Conservation (phyloP, 371 early-diverging fungal genomes). For the Mucor velutinosus region DNA sequence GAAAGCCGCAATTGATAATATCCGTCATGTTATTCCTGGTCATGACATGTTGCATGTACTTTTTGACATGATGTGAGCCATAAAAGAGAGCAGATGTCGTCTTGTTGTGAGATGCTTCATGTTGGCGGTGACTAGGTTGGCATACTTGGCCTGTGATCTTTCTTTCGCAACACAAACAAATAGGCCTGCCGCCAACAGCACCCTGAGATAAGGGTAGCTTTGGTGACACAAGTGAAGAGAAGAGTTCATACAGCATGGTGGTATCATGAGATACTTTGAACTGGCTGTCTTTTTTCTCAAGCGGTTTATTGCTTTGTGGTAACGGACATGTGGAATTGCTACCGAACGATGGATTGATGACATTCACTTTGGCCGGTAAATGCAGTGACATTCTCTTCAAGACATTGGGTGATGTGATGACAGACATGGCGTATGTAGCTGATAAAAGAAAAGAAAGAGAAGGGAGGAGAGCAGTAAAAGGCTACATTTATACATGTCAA, state of each 20-base stretch:
- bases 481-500: not conserved
- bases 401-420: not conserved
- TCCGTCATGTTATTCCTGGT: not conserved
- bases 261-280: slow-evolving; percentile 7
- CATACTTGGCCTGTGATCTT: not conserved
- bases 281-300: not conserved
- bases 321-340: not conserved
- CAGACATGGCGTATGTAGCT: not conserved
- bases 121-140: not conserved
- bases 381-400: not conserved
- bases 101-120: not conserved
- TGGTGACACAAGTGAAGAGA: not conserved
- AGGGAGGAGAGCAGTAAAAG: not conserved
- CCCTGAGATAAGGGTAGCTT: not conserved
- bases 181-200: not conserved
- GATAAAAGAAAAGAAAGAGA: not conserved
- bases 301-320: not conserved
- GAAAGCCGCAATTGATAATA: not conserved
- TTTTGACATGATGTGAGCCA: slow-evolving; percentile 22
- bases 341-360: not conserved
- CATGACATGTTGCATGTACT: slow-evolving; percentile 20
- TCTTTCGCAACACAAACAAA: slow-evolving; percentile 13
- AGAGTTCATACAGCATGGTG: slow-evolving; percentile 5
- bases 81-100: slow-evolving; percentile 17
- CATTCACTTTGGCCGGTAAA: not conserved